Evolutionary conservation across 2,329 filamentous ascomycete genomes (phyloP).

Genomic region (Esteya vermicola): DNA sequence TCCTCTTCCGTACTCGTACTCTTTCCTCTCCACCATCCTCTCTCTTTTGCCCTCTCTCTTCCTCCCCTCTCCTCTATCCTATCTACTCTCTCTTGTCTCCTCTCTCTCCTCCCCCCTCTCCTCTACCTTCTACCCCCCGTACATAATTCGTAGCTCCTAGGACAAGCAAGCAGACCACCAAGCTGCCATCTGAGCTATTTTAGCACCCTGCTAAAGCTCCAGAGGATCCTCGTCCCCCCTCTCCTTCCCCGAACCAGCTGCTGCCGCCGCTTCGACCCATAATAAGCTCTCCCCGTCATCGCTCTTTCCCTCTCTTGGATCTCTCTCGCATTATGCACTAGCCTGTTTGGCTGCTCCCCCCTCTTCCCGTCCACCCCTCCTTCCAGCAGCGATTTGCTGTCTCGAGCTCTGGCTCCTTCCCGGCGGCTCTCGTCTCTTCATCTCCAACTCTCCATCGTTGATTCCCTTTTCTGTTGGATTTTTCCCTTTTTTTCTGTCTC

Average conservation of each 20-base stretch:
- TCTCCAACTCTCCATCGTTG: neutral
- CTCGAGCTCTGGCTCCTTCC: too few species aligned
- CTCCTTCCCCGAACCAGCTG: neutral
- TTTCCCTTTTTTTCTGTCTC: neutral
- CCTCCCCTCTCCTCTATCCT: neutral
- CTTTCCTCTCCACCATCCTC: neutral
- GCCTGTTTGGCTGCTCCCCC: neutral
- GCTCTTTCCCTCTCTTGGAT: neutral
- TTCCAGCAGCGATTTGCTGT: neutral
- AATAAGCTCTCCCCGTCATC: neutral
- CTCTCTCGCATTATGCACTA: neutral
- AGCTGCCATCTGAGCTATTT: too few species aligned
- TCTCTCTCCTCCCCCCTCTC: neutral
- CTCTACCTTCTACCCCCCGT: neutral
- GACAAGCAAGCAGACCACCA: too few species aligned
- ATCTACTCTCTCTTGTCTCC: neutral
- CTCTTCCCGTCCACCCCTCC: neutral
- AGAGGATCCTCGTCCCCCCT: neutral
- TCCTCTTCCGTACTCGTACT: neutral
- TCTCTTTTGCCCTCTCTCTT: neutral
- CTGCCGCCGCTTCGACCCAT: neutral
- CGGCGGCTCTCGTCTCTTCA: neutral
- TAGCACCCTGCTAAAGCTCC: neutral
- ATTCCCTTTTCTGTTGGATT: neutral
- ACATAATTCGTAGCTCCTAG: neutral